Evolutionary conservation across 2,329 filamentous ascomycete species (phyloP).

Genomic region (Penicillium nordicum): DNA sequence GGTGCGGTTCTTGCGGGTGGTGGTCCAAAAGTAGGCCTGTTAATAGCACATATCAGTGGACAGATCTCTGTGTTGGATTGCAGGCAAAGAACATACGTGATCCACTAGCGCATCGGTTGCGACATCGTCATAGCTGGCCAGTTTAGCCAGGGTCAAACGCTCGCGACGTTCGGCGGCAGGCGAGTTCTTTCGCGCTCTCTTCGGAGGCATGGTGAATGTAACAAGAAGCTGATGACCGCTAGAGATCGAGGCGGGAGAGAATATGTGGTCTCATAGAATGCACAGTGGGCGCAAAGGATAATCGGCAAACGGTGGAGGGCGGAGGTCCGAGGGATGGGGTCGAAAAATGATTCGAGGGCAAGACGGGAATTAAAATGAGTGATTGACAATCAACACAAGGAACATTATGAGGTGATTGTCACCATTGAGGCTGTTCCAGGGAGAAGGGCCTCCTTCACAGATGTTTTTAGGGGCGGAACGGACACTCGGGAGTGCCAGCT

Average conservation of each 20-base stretch:
- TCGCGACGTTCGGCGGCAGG: conserved; percentile 51
- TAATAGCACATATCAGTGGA: conserved; percentile 20
- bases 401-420: not conserved
- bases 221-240: not conserved
- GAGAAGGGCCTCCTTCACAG: conserved; percentile 2
- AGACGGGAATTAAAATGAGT: conserved; percentile 1
- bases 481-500: conserved; percentile 1
- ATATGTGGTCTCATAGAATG: conserved; percentile 10
- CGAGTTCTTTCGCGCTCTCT: conserved; percentile 28
- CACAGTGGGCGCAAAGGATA: not conserved
- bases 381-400: not conserved
- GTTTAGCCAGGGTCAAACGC: conserved; percentile 77
- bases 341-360: not conserved
- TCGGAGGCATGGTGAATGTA: conserved; percentile 36
- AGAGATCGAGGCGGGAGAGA: not conserved
- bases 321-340: not conserved
- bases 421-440: conserved; percentile 7
- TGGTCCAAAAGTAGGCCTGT: conserved; percentile 94
- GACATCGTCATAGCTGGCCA: conserved; percentile 92
- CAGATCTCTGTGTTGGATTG: not conserved
- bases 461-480: conserved; percentile 12
- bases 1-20: conserved; percentile 86
- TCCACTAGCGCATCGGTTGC: conserved; percentile 93
- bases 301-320: not conserved
- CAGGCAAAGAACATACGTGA: conserved; percentile 62